Conservation (phyloP, 2,329 filamentous ascomycete species). For the Dothideomycetes sp. region DNA sequence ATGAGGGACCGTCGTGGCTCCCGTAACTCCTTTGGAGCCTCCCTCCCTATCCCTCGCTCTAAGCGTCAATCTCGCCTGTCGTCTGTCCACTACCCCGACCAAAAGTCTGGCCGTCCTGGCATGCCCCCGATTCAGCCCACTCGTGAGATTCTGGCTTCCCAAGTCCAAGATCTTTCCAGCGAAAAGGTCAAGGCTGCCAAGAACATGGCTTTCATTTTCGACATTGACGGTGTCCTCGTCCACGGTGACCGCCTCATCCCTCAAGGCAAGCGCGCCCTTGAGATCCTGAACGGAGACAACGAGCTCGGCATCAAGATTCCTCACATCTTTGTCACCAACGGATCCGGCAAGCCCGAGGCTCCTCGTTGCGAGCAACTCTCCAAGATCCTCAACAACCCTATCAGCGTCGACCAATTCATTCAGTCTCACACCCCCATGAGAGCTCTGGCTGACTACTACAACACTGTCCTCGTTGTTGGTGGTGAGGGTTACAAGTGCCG, state of each 20-base stretch:
- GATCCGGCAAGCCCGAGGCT: conserved; percentile 58
- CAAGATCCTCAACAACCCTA: conserved; percentile 53
- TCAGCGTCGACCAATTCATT: conserved; percentile 64
- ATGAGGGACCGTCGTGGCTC: conserved; percentile 57
- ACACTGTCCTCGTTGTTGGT: conserved; percentile 63
- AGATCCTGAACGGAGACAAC: conserved; percentile 65
- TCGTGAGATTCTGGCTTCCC: conserved; percentile 57
- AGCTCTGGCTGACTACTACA: conserved; percentile 64
- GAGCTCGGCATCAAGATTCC: conserved; percentile 69
- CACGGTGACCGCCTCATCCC: conserved; percentile 62
- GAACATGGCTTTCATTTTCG: conserved; percentile 75
- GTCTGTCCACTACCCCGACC: conserved; percentile 43
- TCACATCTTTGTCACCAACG: conserved; percentile 66
- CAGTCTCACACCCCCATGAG: conserved; percentile 71
- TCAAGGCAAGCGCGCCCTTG: conserved; percentile 53
- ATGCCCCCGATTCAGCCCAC: conserved; percentile 50
- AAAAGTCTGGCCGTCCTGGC: conserved; percentile 38
- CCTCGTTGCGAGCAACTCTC: conserved; percentile 56
- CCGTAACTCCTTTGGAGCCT: conserved; percentile 64
- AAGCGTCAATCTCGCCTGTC: conserved; percentile 59
- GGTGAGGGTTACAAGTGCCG: conserved; percentile 66
- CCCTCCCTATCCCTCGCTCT: conserved; percentile 60
- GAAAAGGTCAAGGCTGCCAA: conserved; percentile 59
- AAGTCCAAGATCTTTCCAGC: conserved; percentile 56
- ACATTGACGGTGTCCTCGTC: conserved; percentile 65